Evolutionary conservation across 2,329 filamentous ascomycete species (phyloP).

Genomic region (Oidium heveae): DNA sequence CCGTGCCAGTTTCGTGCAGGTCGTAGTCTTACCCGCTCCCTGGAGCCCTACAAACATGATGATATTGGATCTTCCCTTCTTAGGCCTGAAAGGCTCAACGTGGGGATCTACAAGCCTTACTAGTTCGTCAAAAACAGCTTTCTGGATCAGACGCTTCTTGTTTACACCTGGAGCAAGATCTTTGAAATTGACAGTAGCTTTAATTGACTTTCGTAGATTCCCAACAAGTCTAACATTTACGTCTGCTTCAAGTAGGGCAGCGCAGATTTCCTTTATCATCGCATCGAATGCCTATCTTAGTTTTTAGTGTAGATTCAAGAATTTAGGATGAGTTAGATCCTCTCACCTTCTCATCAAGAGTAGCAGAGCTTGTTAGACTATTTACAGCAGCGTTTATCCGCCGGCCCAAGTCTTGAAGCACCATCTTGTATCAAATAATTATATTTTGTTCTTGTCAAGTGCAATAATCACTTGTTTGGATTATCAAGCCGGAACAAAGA

Average conservation of each 20-base stretch:
- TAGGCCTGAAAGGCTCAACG: constrained; percentile 83
- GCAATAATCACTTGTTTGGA: too few relatives aligned
- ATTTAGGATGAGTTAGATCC: constrained; percentile 3
- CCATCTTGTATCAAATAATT: constrained; percentile 32
- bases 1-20: constrained; percentile 85
- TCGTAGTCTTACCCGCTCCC: constrained; percentile 92
- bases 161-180: constrained; percentile 77
- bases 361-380: constrained; percentile 74
- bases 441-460: too few relatives aligned
- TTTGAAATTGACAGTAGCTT: constrained; percentile 76
- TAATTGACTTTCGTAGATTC: constrained; percentile 79
- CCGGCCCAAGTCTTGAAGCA: constrained; percentile 94
- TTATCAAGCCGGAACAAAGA: too few relatives aligned
- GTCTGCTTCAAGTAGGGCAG: constrained; percentile 78
- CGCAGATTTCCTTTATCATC: constrained; percentile 97
- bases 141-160: constrained; percentile 96
- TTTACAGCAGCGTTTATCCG: constrained; percentile 94
- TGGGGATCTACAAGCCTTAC: constrained; percentile 91
- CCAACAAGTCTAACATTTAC: constrained; percentile 90
- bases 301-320: not conserved
- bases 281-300: constrained; percentile 60
- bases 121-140: constrained; percentile 90
- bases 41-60: constrained; percentile 99
- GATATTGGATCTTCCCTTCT: constrained; percentile 86
- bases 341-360: constrained; percentile 78